Conservation (phyloP, 495 filamentous ascomycete genomes). For the Entonaema liquescens region DNA sequence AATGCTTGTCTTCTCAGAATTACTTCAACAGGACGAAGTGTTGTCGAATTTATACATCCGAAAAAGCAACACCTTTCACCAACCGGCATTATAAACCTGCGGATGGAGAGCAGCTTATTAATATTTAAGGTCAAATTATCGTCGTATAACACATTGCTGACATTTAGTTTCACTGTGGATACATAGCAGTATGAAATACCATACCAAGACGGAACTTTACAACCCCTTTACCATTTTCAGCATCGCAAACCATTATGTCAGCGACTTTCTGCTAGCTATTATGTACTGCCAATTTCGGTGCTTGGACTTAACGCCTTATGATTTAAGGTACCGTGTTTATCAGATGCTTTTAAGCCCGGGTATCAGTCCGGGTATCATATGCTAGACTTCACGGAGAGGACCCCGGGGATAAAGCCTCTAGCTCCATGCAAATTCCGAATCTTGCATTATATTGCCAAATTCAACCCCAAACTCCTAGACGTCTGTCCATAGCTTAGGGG, state of each 20-base stretch:
- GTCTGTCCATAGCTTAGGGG: not conserved
- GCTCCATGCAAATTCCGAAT: slow-evolving; percentile 26
- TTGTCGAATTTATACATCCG: not conserved
- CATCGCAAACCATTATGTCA: not conserved
- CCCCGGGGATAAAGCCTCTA: slow-evolving; percentile 16
- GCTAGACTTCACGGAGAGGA: not conserved
- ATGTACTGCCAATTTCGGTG: not conserved
- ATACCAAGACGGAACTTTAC: not conserved
- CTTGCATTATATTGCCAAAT: slow-evolving; percentile 11
- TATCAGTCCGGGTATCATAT: too few relatives aligned
- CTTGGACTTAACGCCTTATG: not conserved
- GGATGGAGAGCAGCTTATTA: not conserved
- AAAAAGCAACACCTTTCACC: not conserved
- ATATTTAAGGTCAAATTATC: not conserved
- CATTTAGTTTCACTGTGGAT: too few relatives aligned
- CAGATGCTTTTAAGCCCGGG: not conserved
- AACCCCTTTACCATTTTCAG: not conserved
- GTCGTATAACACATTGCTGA: not conserved
- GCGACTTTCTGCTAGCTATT: too few relatives aligned
- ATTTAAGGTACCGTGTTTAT: not conserved
- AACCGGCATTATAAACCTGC: not conserved
- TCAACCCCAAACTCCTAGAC: not conserved
- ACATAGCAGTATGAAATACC: not conserved
- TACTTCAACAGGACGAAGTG: not conserved
- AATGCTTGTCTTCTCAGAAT: too few relatives aligned